Conservation (phyloP, 495 filamentous ascomycete genomes). For the Penicillium argentinense region DNA sequence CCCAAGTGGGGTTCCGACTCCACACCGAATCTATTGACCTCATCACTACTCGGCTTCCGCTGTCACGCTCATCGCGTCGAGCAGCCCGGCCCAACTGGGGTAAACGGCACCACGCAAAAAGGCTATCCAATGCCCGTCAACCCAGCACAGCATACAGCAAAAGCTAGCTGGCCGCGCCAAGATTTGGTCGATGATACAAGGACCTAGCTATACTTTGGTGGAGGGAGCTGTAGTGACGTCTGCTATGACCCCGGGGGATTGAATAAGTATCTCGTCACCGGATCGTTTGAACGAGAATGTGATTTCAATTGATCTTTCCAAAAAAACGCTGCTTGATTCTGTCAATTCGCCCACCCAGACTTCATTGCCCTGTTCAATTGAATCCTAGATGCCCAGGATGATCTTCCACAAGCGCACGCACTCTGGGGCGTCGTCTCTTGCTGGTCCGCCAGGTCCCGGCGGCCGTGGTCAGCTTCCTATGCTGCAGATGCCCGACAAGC, state of each 20-base stretch:
- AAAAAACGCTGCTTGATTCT: neutral
- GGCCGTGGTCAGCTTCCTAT: conserved; percentile 37
- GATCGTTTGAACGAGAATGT: no score
- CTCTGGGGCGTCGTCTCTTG: conserved; percentile 14
- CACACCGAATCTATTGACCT: conserved; percentile 14
- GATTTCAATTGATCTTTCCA: neutral
- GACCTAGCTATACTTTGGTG: neutral
- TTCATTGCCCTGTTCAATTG: neutral
- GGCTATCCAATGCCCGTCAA: neutral
- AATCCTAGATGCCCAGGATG: neutral
- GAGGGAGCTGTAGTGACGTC: conserved; percentile 17
- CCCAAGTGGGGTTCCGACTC: neutral
- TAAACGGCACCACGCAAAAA: neutral
- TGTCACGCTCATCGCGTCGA: neutral
- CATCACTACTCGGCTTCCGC: no score
- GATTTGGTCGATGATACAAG: conserved; percentile 19
- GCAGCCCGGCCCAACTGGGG: neutral
- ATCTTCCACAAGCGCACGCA: conserved; percentile 12
- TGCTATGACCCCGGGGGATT: neutral
- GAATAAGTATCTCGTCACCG: conserved; percentile 6
- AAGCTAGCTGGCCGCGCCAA: neutral
- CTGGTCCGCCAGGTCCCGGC: conserved; percentile 2
- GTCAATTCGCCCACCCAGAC: neutral
- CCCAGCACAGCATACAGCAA: no score
- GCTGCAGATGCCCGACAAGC: conserved; percentile 36